phyloP scores from a whole-genome alignment of 176 grass and related monocot genomes.

The Hsuehochloa calcarea region DNA sequence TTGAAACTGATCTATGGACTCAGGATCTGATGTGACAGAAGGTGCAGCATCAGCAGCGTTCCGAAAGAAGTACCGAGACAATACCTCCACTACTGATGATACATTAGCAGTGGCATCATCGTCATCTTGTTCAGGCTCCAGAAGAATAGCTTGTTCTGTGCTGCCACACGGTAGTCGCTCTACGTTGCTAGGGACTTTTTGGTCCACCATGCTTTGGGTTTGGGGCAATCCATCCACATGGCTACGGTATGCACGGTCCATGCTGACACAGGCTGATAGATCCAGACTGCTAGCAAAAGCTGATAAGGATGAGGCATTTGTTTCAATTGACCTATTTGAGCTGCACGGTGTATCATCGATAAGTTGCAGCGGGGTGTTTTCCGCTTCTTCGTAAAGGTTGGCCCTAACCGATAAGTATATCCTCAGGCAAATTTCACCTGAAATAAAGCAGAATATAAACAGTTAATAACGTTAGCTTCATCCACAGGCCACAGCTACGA shows the following conservation, averaged over 20 bases:
- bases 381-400: slow-evolving; percentile 16
- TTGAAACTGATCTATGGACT: slow-evolving; percentile 3
- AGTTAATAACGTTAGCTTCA: background rate
- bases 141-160: slow-evolving; percentile 44
- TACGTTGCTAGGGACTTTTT: slow-evolving; percentile 11
- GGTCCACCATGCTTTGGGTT: slow-evolving; percentile 9
- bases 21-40: slow-evolving; percentile 18
- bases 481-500: background rate
- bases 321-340: slow-evolving; percentile 42
- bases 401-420: slow-evolving; percentile 50
- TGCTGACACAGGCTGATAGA: slow-evolving; percentile 28
- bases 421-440: slow-evolving; percentile 81
- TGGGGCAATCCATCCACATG: slow-evolving; percentile 26
- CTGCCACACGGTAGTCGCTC: slow-evolving; percentile 34
- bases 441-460: slow-evolving; percentile 23
- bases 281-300: slow-evolving; percentile 25
- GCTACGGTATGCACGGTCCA: slow-evolving; percentile 3
- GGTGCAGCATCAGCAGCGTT: slow-evolving; percentile 23
- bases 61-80: slow-evolving; percentile 53
- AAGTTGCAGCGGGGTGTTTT: slow-evolving; percentile 20
- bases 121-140: slow-evolving; percentile 46
- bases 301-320: slow-evolving; percentile 29
- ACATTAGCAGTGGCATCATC: slow-evolving; percentile 13
- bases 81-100: slow-evolving; percentile 48
- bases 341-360: slow-evolving; percentile 36